Conservation (phyloP, 805 yeast species). For the Candida taoyuanica region DNA sequence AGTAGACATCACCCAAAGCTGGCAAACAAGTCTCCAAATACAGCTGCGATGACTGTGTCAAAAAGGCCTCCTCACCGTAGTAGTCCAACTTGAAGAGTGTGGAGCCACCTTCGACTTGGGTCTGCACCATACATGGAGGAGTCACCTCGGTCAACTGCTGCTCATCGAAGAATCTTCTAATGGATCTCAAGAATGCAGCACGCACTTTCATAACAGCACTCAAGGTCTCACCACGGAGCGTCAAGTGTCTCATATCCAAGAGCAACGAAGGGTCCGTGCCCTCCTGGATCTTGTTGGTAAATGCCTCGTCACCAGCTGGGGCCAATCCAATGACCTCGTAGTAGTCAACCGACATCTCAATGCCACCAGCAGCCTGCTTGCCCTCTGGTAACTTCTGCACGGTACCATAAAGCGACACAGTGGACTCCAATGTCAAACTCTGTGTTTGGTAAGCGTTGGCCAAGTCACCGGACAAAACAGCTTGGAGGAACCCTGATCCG, state of each 20-base stretch:
- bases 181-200: slow-evolving; percentile 65
- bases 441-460: slow-evolving; percentile 86
- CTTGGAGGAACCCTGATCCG: slow-evolving; percentile 88
- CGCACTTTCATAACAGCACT: slow-evolving; percentile 93
- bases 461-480: slow-evolving; percentile 83
- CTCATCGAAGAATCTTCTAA: slow-evolving; percentile 74
- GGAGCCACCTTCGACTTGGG: slow-evolving; percentile 99
- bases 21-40: slow-evolving; percentile 96
- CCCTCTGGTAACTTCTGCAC: slow-evolving; percentile 89
- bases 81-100: slow-evolving; percentile 89
- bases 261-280: slow-evolving; percentile 89
- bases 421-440: slow-evolving; percentile 83
- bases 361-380: slow-evolving; percentile 95
- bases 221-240: slow-evolving; percentile 94
- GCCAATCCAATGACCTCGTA: slow-evolving; percentile 89
- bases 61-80: slow-evolving; percentile 94
- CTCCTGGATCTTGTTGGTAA: slow-evolving; percentile 92
- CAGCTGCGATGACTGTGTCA: slow-evolving; percentile 96
- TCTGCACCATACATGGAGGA: slow-evolving; percentile 99
- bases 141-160: slow-evolving; percentile 85
- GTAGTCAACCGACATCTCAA: slow-evolving; percentile 87
- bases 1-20: slow-evolving; percentile 93
- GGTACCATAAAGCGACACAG: slow-evolving; percentile 75
- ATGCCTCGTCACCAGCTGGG: slow-evolving; percentile 93
- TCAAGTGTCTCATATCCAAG: slow-evolving; percentile 90